Evolutionary conservation across 106 monocot species (phyloP).

Genomic region (Dactylorhiza incarnata): DNA sequence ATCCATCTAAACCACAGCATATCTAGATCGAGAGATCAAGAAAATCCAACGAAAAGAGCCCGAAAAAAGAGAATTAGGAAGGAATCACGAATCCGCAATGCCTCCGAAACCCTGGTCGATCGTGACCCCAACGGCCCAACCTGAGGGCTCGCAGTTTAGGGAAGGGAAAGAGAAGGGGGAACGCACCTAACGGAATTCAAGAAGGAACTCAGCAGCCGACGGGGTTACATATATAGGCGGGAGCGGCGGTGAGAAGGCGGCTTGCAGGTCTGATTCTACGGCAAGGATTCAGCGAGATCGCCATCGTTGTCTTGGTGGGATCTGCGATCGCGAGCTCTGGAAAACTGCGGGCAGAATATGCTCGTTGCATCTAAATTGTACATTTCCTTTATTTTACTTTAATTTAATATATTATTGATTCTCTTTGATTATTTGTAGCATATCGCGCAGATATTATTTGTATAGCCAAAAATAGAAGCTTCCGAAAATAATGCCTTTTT

Average conservation of each 20-base stretch:
- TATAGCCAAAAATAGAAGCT: no score
- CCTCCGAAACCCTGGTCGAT: not conserved
- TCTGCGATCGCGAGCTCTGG: no score
- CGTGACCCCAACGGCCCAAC: not conserved
- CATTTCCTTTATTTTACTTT: no score
- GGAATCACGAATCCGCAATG: not conserved
- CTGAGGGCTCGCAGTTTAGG: not conserved
- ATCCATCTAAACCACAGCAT: not conserved
- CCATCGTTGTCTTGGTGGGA: not conserved
- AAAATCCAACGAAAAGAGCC: not conserved
- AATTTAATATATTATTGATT: no score
- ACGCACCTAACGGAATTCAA: not conserved
- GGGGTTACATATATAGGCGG: not conserved
- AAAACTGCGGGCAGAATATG: no score
- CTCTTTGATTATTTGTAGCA: no score
- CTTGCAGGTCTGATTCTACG: not conserved
- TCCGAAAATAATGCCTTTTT: no score
- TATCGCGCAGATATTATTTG: no score
- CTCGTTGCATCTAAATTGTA: no score
- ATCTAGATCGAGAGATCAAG: not conserved
- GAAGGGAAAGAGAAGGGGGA: not conserved
- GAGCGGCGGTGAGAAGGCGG: slow-evolving; percentile 1
- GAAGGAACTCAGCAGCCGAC: not conserved
- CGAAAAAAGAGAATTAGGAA: not conserved
- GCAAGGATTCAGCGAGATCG: not conserved